Evolutionary conservation across 352 stramenopile genomes (phyloP).

Genomic region (Phytopythium boreale): DNA sequence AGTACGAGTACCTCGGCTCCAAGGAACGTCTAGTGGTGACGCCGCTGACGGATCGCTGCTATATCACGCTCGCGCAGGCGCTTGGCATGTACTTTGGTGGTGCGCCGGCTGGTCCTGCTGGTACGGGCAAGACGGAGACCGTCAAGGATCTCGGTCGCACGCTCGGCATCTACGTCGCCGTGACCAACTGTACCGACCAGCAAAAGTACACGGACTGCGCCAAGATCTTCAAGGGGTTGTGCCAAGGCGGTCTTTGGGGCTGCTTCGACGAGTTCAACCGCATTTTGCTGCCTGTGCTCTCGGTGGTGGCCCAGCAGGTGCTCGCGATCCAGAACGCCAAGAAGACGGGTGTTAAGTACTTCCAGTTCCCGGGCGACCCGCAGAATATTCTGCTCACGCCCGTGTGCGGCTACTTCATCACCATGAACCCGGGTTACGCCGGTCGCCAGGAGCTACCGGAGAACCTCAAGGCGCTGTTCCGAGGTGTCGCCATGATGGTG

Average conservation of each 20-base stretch:
- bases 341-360: constrained; percentile 93
- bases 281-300: constrained; percentile 95
- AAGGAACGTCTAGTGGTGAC: constrained; percentile 98
- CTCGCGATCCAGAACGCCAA: constrained; percentile 98
- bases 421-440: constrained; percentile 99
- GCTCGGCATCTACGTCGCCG: constrained; percentile 95
- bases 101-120: constrained; percentile 92
- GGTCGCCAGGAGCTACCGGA: constrained; percentile 97
- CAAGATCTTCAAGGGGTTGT: constrained; percentile 98
- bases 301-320: constrained; percentile 97
- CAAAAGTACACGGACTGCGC: constrained; percentile 97
- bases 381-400: constrained; percentile 96
- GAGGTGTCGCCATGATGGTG: constrained; percentile 91
- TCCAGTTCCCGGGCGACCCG: constrained; percentile 97
- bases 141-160: constrained; percentile 96
- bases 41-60: constrained; percentile 96
- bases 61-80: constrained; percentile 97
- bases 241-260: constrained; percentile 95
- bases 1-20: constrained; percentile 97
- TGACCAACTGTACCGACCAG: constrained; percentile 98
- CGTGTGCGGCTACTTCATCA: constrained; percentile 98
- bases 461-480: constrained; percentile 97
- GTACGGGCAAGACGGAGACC: constrained; percentile 97
- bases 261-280: constrained; percentile 99
- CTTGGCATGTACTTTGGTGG: constrained; percentile 98